Conservation (phyloP, 2,329 filamentous ascomycete genomes). For the Trichophyton verrucosum region DNA sequence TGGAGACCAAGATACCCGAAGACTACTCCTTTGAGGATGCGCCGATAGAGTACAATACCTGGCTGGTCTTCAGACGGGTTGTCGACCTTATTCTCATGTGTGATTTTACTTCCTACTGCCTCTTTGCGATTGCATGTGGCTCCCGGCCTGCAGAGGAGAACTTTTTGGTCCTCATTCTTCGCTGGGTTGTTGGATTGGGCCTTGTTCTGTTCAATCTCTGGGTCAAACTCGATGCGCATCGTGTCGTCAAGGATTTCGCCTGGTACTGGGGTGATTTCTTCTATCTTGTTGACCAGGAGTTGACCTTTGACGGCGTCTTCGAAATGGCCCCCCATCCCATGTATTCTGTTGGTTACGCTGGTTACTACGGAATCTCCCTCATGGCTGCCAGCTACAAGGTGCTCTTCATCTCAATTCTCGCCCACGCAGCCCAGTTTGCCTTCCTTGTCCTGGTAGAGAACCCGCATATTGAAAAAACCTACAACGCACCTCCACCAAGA, state of each 20-base stretch:
- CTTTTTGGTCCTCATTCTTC: conserved; percentile 52
- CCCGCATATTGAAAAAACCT: conserved; percentile 95
- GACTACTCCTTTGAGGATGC: conserved; percentile 91
- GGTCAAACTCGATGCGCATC: conserved; percentile 95
- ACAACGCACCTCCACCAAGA: conserved; percentile 72
- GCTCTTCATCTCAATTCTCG: conserved; percentile 88
- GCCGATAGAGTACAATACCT: conserved; percentile 97
- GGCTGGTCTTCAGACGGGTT: conserved; percentile 88
- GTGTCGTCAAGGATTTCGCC: conserved; percentile 96
- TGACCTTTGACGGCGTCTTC: conserved; percentile 97
- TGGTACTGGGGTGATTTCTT: conserved; percentile 99
- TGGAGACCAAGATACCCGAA: conserved; percentile 85
- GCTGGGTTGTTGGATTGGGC: conserved; percentile 66
- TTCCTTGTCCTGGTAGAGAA: conserved; percentile 90
- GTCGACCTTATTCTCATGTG: conserved; percentile 98
- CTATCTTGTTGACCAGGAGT: conserved; percentile 91
- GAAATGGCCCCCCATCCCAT: conserved; percentile 98
- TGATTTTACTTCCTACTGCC: conserved; percentile 92
- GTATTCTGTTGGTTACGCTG: conserved; percentile 96
- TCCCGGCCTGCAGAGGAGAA: conserved; percentile 62
- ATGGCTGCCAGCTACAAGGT: conserved; percentile 98
- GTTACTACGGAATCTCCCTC: conserved; percentile 95
- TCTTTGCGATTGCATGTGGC: conserved; percentile 84
- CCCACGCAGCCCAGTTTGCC: conserved; percentile 84
- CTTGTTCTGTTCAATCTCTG: conserved; percentile 91